Evolutionary conservation across 768 basidiomycete genomes (phyloP), one percentile per base, ranked within the genome.

Genomic region (Hypholoma fasciculare): DNA sequence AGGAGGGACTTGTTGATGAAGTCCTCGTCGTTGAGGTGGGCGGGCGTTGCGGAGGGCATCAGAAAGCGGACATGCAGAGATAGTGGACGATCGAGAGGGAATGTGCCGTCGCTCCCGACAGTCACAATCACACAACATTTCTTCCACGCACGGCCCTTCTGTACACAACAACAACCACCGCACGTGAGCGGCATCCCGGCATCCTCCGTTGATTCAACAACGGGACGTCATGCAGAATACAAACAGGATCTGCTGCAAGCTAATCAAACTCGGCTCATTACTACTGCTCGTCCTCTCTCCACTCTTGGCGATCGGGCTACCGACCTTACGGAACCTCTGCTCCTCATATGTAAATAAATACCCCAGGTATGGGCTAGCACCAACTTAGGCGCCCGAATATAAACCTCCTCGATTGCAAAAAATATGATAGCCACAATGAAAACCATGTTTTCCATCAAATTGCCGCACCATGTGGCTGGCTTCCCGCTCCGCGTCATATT

Each of bases 1-100:
- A 93, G 76, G 58, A 93, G 82, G 54, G 90, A 92, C 71, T 87
- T 87, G 78, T 92, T 93, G 71, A 93, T 91, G 67, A 87, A 86
- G 74, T 89, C 90, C 83, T 93, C 91, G 83, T 86, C 88, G 56
- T 73, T 70, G 61, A 71, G 76, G 65, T 75, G 76, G 66, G 62
- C 52, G 60, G 74, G 78, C 66, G 62, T 43, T 53, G 61, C 43
- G 49, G 54, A 56, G 62, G 70, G 68, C 71, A 72, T 65, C 73
- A 68, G 72, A 65, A 60, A 68, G 57, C 60, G 66, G 67, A 61
- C 62, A 65, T 67, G 69, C 68, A 69, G 73, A 65, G 72, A 70
- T 72, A 70, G 70, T 73, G 76, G 76, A 75, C 76, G 75, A 76
- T 59, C 61, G 60, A 58, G 76, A 72, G 75, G 71, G 76, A 77